Evolutionary conservation across 2,329 filamentous ascomycete genomes (phyloP), one percentile per base, ranked within the genome.

Genomic region (Colletotrichum euphorbiae): DNA sequence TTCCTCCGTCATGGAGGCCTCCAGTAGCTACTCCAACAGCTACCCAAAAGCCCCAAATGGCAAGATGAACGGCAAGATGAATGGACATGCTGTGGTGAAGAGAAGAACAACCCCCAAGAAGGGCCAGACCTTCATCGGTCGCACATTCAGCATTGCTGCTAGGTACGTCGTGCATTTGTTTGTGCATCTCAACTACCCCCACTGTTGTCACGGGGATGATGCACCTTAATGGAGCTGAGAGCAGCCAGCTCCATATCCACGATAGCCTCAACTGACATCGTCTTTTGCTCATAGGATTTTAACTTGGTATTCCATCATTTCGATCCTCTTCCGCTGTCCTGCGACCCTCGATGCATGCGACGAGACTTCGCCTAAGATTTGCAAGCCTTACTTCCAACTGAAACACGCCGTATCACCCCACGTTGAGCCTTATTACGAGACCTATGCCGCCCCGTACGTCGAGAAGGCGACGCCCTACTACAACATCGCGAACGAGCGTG

Each of bases 301-400:
- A 66, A 91, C 93, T 19, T 99, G 95, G 95, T 97, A 96, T 77
- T 86, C 90, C 40, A 89, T 98, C 71, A 79, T 94, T 69, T 96
- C 92, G 24, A 82, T 96, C 62, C 80, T 95, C 67, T 92, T 99
- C 77, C 89, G 91, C 69, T 99, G 95, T 78, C 95, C 95, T 12
- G 83, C 89, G 3, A 88, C 87, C 8, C 80, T 90, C 69, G 86
- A 90, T 31, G 85, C 88, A 28, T 87, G 96, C 74, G 87, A 88
- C 73, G 87, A 91, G 28, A 80, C 85, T 33, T 92, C 93, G 1
- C 92, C 94, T 1, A 85, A 82, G 71, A 87, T 98, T 70, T 99
- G 96, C 86, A 90, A 90, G 75, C 90, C 92, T 9, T 98, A 98
- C 85, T 85, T 91, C 82, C 80, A 89, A 80, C 73, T 89, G 82